These are phyloP conservation scores for Hypoxylon sp. DNA, from an alignment of 2,329 filamentous ascomycete genomes.

Conservation along the genomic window DNA sequence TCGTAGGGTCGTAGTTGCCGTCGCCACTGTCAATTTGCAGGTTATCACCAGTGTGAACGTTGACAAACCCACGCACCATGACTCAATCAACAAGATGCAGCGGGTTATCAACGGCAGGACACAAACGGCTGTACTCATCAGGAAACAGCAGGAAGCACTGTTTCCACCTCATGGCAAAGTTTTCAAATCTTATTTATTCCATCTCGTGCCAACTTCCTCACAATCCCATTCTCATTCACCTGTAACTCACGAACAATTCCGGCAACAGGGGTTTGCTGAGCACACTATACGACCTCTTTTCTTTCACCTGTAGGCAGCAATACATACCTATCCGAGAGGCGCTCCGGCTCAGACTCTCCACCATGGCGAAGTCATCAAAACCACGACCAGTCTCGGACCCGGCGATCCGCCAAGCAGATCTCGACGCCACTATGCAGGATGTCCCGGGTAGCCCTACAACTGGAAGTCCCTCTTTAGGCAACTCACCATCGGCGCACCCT, in stretches of 20 bases:
- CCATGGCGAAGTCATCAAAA: neutral
- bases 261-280: neutral
- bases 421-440: neutral
- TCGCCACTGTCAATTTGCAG: neutral
- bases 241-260: neutral
- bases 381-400: neutral
- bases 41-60: neutral
- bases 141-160: neutral
- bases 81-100: neutral
- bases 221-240: neutral
- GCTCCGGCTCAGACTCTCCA: neutral
- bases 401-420: neutral
- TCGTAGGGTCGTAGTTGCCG: neutral
- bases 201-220: neutral
- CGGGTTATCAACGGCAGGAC: neutral
- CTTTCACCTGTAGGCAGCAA: neutral
- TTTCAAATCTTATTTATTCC: constrained; percentile 3
- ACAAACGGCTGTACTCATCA: constrained; percentile 6
- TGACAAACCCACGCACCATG: constrained; percentile 1
- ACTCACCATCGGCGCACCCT: neutral
- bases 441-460: neutral
- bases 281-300: neutral
- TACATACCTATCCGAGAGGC: neutral
- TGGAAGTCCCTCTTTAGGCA: neutral
- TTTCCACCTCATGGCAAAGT: neutral